Evolutionary conservation across 805 yeast genomes (phyloP), one percentile per base, ranked within the genome.

Genomic region (Yarrowia divulgata): DNA sequence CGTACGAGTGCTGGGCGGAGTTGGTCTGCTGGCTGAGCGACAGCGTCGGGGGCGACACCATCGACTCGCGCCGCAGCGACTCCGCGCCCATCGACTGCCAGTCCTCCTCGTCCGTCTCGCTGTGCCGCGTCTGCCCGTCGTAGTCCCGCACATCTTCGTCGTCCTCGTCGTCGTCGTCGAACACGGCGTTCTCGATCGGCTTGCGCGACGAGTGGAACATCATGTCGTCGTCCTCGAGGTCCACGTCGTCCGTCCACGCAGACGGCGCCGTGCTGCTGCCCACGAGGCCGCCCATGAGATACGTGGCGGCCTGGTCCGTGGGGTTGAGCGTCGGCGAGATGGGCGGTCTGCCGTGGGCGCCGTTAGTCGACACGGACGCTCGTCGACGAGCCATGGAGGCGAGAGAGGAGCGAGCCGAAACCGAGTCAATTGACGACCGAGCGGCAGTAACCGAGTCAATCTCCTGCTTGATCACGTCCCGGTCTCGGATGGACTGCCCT

Each of bases 31-130:
- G 68, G 39, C 57, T 63, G 14, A 63, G 68, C 43, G 68, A 63
- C 46, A 63, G 48, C 23, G 57, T 49, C 14, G 68, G 68, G 4
- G 68, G 68, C 14, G 68, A 63, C 43, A 49, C 57, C 57, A 63
- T 48, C 45, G 68, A 63, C 57, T 48, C 55, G 1, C 70, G 74
- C 79, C 90, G 80, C 69, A 92, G 80, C 52, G 86, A 81, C 46
- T 85, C 88, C 0, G 97, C 93, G 0, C 98, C 98, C 68, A 93
- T 89, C 0, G 92, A 80, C 71, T 88, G 90, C 99, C 99, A 94
- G 78, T 94, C 98, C 78, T 94, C 99, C 76, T 94, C 98, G 78
- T 94, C 99, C 0, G 99, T 94, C 75, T 91, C 97, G 54, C 88
- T 84, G 67, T 78, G 81, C 29, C 74, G 73, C 23, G 42, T 76